Evolutionary conservation across 2,329 filamentous ascomycete species (phyloP).

Genomic region (Sporothrix variecibatus): DNA sequence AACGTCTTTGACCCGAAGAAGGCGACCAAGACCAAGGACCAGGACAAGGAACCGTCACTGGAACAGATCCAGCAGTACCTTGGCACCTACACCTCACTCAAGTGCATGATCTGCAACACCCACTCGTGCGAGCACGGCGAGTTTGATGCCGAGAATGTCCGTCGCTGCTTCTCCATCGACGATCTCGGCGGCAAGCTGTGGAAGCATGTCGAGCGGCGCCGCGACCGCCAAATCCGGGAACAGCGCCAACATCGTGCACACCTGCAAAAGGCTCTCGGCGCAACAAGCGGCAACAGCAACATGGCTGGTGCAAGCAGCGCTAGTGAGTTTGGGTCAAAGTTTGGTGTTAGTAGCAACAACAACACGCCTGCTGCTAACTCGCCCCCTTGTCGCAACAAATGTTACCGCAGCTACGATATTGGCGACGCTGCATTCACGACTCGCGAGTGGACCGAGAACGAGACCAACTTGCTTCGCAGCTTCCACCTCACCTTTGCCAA

Average conservation of each 20-base stretch:
- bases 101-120: slow-evolving; percentile 61
- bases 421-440: slow-evolving; percentile 39
- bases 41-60: slow-evolving; percentile 41
- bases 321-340: background rate
- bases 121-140: slow-evolving; percentile 64
- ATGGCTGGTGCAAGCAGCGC: background rate
- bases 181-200: slow-evolving; percentile 30
- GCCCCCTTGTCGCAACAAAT: slow-evolving; percentile 45
- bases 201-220: slow-evolving; percentile 31
- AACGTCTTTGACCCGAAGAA: slow-evolving; percentile 57
- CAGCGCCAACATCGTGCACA: background rate
- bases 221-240: slow-evolving; percentile 35
- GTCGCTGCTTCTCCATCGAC: slow-evolving; percentile 56
- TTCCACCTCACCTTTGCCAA: slow-evolving; percentile 48
- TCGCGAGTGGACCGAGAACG: slow-evolving; percentile 51
- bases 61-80: slow-evolving; percentile 50
- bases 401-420: slow-evolving; percentile 43
- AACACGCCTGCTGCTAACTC: slow-evolving; percentile 12
- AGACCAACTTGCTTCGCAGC: slow-evolving; percentile 51
- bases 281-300: slow-evolving; percentile 3
- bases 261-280: background rate
- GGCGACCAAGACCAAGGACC: slow-evolving; percentile 47
- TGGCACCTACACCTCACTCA: slow-evolving; percentile 57
- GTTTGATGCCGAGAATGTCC: slow-evolving; percentile 56
- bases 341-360: background rate